phyloP scores from a whole-genome alignment of 1,139 yeast species.

The Pichia sp. region DNA sequence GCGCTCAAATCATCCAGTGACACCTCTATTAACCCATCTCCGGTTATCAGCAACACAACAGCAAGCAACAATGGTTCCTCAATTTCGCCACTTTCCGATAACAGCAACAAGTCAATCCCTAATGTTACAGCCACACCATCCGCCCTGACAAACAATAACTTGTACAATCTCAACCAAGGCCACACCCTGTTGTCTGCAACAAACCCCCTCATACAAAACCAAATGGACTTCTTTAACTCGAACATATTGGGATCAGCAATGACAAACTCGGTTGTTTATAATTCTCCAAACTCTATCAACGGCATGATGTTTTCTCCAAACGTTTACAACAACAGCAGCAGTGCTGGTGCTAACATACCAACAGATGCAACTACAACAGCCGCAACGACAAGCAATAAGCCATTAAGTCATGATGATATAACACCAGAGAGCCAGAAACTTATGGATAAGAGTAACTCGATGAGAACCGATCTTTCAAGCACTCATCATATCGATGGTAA shows the following conservation, averaged over 20 bases:
- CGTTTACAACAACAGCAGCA: constrained; percentile 7
- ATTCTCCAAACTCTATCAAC: constrained; percentile 16
- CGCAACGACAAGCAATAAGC: not conserved
- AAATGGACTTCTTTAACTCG: constrained; percentile 12
- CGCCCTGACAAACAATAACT: not conserved
- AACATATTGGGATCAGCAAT: constrained; percentile 8
- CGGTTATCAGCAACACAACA: constrained; percentile 4
- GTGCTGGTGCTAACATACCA: not conserved
- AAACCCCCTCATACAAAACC: constrained; percentile 4
- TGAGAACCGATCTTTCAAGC: not conserved
- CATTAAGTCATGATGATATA: constrained; percentile 17
- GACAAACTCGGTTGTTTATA: constrained; percentile 6
- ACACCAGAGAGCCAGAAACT: constrained; percentile 15
- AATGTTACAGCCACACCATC: not conserved
- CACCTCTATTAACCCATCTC: not conserved
- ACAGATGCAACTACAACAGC: too few relatives aligned
- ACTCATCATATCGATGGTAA: not conserved
- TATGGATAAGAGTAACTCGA: not conserved
- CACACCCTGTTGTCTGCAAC: not conserved
- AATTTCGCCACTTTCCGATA: constrained; percentile 16
- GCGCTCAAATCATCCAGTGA: not conserved
- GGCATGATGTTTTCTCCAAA: constrained; percentile 15
- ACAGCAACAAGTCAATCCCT: constrained; percentile 3
- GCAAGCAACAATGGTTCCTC: constrained; percentile 11
- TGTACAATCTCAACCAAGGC: not conserved